These are phyloP conservation scores for Fusarium annulatum DNA, from an alignment of 2,329 filamentous ascomycete genomes.

Conservation along the genomic window DNA sequence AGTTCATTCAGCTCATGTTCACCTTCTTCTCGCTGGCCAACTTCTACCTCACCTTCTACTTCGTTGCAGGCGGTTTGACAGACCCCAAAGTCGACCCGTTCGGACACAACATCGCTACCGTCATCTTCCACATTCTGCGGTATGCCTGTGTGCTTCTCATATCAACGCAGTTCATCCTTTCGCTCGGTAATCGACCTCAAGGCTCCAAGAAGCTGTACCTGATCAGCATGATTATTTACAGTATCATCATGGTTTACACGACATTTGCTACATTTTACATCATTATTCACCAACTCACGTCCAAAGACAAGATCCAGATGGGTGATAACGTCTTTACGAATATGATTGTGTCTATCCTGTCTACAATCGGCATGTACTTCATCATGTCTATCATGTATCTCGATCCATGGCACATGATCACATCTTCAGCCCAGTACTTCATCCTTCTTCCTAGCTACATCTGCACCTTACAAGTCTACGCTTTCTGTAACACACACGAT, in stretches of 20 bases:
- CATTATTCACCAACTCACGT: constrained; percentile 80
- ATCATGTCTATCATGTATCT: constrained; percentile 96
- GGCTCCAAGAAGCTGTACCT: constrained; percentile 93
- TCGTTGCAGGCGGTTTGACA: constrained; percentile 89
- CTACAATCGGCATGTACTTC: constrained; percentile 94
- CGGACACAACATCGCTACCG: constrained; percentile 83
- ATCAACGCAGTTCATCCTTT: constrained; percentile 94
- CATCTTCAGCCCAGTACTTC: constrained; percentile 90
- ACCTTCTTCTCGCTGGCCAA: constrained; percentile 99
- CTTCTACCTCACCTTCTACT: constrained; percentile 99
- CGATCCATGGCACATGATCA: constrained; percentile 99
- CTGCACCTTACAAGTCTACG: constrained; percentile 97
- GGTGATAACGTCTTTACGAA: constrained; percentile 96
- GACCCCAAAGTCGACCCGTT: constrained; percentile 88
- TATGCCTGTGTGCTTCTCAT: constrained; percentile 91
- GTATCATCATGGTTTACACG: constrained; percentile 95
- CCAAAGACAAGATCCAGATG: constrained; percentile 63
- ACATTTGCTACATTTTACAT: constrained; percentile 91
- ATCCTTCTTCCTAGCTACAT: constrained; percentile 92
- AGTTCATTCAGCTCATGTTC: constrained; percentile 91
- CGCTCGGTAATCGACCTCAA: constrained; percentile 94
- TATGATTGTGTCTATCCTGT: constrained; percentile 87
- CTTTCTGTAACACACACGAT: constrained; percentile 71
- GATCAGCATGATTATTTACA: constrained; percentile 88
- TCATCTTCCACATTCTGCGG: constrained; percentile 87